phyloP scores from a whole-genome alignment of 2,329 filamentous ascomycete species.

The Talaromyces islandicus region DNA sequence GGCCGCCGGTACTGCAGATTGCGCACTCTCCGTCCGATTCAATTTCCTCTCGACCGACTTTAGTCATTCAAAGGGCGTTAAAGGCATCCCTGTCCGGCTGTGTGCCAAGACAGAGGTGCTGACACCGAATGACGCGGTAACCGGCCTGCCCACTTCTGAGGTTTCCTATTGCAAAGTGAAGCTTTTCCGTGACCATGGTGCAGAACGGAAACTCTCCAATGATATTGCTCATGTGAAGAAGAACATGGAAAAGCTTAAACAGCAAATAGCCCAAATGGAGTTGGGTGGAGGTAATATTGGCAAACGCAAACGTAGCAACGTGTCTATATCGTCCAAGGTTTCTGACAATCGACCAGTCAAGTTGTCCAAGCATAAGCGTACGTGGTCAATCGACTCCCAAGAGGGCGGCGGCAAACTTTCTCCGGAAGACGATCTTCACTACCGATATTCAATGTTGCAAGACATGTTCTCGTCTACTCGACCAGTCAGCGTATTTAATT shows the following conservation, averaged over 20 bases:
- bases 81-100: constrained; percentile 88
- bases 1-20: constrained; percentile 61
- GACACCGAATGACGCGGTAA: constrained; percentile 5
- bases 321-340: constrained; percentile 39
- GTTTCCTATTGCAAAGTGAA: constrained; percentile 96
- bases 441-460: constrained; percentile 38
- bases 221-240: constrained; percentile 94
- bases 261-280: constrained; percentile 76
- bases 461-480: constrained; percentile 43
- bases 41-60: constrained; percentile 99
- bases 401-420: constrained; percentile 35
- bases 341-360: constrained; percentile 64
- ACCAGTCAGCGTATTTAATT: constrained; percentile 35
- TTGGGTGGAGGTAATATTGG: constrained; percentile 54
- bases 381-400: constrained; percentile 85
- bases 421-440: constrained; percentile 40
- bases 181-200: constrained; percentile 91
- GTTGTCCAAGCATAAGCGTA: constrained; percentile 81
- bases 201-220: constrained; percentile 90
- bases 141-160: constrained; percentile 45
- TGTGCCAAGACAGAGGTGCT: constrained; percentile 76
- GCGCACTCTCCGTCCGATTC: constrained; percentile 85
- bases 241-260: constrained; percentile 90
- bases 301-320: constrained; percentile 56
- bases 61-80: constrained; percentile 97